Base-by-base conservation (phyloP, 2,329 filamentous ascomycete species). In the Mollisiaceae sp. region DNA sequence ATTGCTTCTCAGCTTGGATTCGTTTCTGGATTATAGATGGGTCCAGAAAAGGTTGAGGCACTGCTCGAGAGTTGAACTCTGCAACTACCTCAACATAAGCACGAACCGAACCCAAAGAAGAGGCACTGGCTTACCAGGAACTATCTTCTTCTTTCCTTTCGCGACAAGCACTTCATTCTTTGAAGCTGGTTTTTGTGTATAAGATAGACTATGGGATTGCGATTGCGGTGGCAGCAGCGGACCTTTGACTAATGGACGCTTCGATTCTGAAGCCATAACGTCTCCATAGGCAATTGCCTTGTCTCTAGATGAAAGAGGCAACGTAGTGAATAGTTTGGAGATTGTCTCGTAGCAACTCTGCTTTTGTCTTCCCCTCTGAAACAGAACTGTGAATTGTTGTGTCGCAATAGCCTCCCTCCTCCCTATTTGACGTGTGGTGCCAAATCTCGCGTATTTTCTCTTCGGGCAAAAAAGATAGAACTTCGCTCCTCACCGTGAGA, bases 41-140 rank as follows among this genome's bases (percentile, higher is more conserved):
- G 43, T 76, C 71, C 32, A 76, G 64, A 47, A 75, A 75, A 12
- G 73, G 73, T 60, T 72, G 69, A 8, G 73, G 71, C 9, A 66
- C 55, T 38, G 65, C 63, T 56, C 63, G 65, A 38, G 70, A 71
- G 12, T 61, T 69, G 43, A 72, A 72, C 32, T 73, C 71, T 8
- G 69, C 54, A 4, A 66, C 70, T 75, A 20, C 32, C 27, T 52
- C 12, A 9, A 8, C 18, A 43, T 60, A 35, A 43, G 45, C 15
- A 36, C 18, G 24, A 27, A 64, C 9, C 36, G 9, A 22, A 18
- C 20, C 45, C 8, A 54, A 54, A 32, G 27, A 32, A 55, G 2
- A 32, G 14, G 38, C 4, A 18, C 27, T 12, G 35, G 47, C 62
- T 58, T 59, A 71, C 70, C 65, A 43, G 63, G 35, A 6, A 65